These are phyloP conservation scores for Colletotrichum musae DNA, from an alignment of 2,329 filamentous ascomycete species.

Conservation along the genomic window DNA sequence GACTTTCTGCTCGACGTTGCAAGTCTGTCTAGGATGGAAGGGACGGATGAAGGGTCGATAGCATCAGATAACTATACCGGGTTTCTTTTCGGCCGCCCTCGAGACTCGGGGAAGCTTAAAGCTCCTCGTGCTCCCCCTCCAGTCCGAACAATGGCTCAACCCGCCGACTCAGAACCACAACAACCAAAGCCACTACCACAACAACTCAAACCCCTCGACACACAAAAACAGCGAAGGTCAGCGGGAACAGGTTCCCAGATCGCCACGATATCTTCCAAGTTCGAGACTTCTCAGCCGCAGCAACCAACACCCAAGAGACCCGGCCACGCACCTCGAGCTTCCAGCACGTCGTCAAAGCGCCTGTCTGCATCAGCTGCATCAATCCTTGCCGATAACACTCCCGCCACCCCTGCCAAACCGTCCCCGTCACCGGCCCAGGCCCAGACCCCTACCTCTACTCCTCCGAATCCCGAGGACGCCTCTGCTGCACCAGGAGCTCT, in stretches of 20 bases:
- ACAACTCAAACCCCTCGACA: not conserved
- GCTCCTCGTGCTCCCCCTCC: constrained; percentile 33
- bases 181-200: not conserved
- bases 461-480: constrained; percentile 18
- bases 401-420: constrained; percentile 12
- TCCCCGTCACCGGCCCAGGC: constrained; percentile 2
- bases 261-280: constrained; percentile 25
- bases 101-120: constrained; percentile 26
- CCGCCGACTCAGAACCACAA: constrained; percentile 15
- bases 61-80: constrained; percentile 33
- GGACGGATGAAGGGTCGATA: constrained; percentile 7
- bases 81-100: constrained; percentile 12
- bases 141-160: constrained; percentile 23
- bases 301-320: constrained; percentile 20
- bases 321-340: constrained; percentile 22
- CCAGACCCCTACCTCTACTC: constrained; percentile 14
- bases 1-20: not conserved
- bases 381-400: constrained; percentile 2
- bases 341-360: constrained; percentile 34
- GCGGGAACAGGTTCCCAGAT: constrained; percentile 31
- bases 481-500: constrained; percentile 30
- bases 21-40: constrained; percentile 17
- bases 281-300: constrained; percentile 19
- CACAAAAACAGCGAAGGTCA: constrained; percentile 2
- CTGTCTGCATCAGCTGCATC: constrained; percentile 21